Base-by-base conservation (phyloP, 331 rosid species). In the Phaseolus coccineus region DNA sequence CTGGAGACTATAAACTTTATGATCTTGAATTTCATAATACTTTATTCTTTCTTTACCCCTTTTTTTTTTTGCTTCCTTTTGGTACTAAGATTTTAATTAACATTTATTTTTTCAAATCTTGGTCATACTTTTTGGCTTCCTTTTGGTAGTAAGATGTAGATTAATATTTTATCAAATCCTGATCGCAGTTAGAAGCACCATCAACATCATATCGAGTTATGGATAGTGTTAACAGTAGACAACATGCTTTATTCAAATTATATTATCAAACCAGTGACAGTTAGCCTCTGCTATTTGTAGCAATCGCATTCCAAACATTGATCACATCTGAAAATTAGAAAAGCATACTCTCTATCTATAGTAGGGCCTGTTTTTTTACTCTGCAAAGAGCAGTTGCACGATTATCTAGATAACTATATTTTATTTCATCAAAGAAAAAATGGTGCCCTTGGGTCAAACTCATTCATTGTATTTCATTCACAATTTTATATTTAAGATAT, bases 301-400 rank as follows among this genome's bases (percentile, higher is more conserved):
- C 27, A 46, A 44, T 13, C 6, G 25, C 74, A 6, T 71, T 67
- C 53, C 42, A 2, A 22, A 22, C 30, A 42, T 8, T 24, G 50
- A 51, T 71, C 50, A 9, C 75, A n/a, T 71, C 47, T 16, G 47
- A 61, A 50, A n/a, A 71, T n/a, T 51, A 3, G 62, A 50, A 71
- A 46, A 51, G 0, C 57, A 47, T 28, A 19, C 31, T n/a, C 48
- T 35, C 31, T 9, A 19, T 19, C 16, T 10, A 19, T 19, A 37
- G 0, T 39, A 19, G 28, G 47, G 1, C 35, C 12, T 33, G 46
- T 63, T 63, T 28, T 28, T 59, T 59, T 59, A 59, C 28, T 27
- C 40, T 59, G n/a, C 66, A 59, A 59, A 59, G 4, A 0, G 16
- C 39, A 59, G 3, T 59, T 11, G 19, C 67, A 61, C 22, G 22